phyloP scores from a whole-genome alignment of 2,329 filamentous ascomycete genomes.

The Berkeleyomyces basicola region DNA sequence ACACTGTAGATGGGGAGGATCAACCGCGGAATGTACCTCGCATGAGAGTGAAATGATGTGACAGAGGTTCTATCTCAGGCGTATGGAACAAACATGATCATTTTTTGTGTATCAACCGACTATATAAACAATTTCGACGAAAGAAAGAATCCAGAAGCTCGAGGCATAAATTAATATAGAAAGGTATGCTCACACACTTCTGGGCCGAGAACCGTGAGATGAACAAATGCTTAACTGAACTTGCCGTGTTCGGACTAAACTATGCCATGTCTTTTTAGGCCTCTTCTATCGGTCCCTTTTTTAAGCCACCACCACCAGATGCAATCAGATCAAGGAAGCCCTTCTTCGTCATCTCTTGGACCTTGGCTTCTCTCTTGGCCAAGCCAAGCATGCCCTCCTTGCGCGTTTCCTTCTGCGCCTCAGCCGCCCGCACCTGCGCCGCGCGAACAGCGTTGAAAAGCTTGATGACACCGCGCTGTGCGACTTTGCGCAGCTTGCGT shows the following conservation, averaged over 20 bases:
- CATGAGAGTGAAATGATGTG: too few species aligned
- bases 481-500: slow-evolving; percentile 66
- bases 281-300: slow-evolving; percentile 42
- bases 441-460: slow-evolving; percentile 90
- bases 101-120: slow-evolving; percentile 2
- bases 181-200: neutral
- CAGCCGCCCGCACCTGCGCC: slow-evolving; percentile 74
- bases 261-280: slow-evolving; percentile 24
- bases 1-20: too few species aligned
- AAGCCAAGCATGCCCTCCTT: slow-evolving; percentile 64
- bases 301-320: slow-evolving; percentile 41
- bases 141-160: neutral
- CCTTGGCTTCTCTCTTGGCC: slow-evolving; percentile 64
- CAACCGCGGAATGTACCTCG: too few species aligned
- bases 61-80: too few species aligned
- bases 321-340: slow-evolving; percentile 86
- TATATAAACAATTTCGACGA: neutral
- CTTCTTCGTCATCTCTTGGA: slow-evolving; percentile 93
- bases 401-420: slow-evolving; percentile 53
- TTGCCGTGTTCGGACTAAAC: neutral
- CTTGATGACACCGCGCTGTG: slow-evolving; percentile 85
- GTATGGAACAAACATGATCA: neutral
- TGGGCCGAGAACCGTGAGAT: slow-evolving; percentile 1
- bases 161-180: neutral
- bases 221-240: neutral